Conservation (phyloP, 352 stramenopile species). For the Thalassiosira sp. region DNA sequence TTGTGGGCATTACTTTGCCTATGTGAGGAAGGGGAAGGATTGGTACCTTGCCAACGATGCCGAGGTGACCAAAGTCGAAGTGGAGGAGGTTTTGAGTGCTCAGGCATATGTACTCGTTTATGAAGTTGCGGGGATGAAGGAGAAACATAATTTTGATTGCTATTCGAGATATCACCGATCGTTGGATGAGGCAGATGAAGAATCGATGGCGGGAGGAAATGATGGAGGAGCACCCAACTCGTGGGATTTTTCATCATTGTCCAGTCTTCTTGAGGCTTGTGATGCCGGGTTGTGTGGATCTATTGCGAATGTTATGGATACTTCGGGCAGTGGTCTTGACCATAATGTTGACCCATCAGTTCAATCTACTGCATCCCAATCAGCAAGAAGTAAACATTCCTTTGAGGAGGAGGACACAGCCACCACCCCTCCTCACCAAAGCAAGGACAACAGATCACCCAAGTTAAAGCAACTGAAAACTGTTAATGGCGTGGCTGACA, state of each 20-base stretch:
- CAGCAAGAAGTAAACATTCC: constrained; percentile 7
- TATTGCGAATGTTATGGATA: constrained; percentile 26
- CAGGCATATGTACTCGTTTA: constrained; percentile 83
- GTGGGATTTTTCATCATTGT: constrained; percentile 48
- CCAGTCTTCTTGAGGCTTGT: constrained; percentile 43
- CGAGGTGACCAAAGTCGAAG: constrained; percentile 66
- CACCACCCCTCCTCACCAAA: neutral
- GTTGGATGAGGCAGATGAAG: constrained; percentile 27
- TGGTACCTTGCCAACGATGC: constrained; percentile 82
- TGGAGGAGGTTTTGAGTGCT: constrained; percentile 69
- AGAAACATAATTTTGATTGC: constrained; percentile 57
- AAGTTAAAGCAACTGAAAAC: constrained; percentile 2
- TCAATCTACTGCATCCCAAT: neutral
- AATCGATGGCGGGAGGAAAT: constrained; percentile 4
- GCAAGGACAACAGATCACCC: neutral
- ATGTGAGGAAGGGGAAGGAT: constrained; percentile 71
- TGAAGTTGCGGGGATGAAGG: constrained; percentile 78
- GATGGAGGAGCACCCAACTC: neutral
- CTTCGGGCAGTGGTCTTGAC: neutral
- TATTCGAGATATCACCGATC: constrained; percentile 56
- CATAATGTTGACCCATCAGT: neutral
- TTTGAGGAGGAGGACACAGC: neutral
- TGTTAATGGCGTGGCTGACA: constrained; percentile 1
- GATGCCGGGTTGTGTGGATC: constrained; percentile 43
- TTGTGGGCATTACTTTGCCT: constrained; percentile 80